Conservation (phyloP, 106 monocot species). For the Acorus calamus region DNA sequence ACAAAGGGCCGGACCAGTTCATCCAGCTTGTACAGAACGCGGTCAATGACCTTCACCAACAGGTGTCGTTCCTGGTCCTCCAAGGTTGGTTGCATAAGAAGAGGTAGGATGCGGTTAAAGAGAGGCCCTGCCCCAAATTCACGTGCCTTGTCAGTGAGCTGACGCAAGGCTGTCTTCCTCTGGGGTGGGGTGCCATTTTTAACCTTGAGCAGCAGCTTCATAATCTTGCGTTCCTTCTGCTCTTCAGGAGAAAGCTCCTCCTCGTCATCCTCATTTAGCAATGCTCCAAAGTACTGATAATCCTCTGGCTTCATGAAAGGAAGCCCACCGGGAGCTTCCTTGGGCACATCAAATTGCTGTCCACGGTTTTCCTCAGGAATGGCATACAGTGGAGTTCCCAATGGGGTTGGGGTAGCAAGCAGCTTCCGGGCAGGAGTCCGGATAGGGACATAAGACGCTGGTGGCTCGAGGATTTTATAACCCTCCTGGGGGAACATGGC, state of each 20-base stretch:
- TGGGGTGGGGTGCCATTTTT: constrained; percentile 97
- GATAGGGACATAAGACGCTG: constrained; percentile 83
- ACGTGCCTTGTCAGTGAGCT: constrained; percentile 90
- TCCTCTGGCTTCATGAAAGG: constrained; percentile 98
- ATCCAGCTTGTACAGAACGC: constrained; percentile 89
- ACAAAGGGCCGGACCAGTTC: constrained; percentile 93
- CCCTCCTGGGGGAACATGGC: constrained; percentile 91
- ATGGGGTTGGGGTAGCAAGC: constrained; percentile 81
- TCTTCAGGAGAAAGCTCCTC: constrained; percentile 84
- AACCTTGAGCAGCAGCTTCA: constrained; percentile 90
- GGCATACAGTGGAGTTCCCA: constrained; percentile 84
- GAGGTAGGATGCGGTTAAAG: constrained; percentile 85
- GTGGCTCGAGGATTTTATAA: constrained; percentile 89
- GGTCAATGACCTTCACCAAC: constrained; percentile 92
- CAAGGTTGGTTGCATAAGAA: constrained; percentile 95
- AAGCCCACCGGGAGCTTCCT: constrained; percentile 87
- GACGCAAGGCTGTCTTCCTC: constrained; percentile 86
- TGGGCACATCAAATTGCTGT: constrained; percentile 96
- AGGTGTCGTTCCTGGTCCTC: constrained; percentile 96
- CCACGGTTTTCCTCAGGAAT: constrained; percentile 98
- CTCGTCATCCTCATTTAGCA: constrained; percentile 89
- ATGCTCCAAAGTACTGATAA: constrained; percentile 84
- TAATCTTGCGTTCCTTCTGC: constrained; percentile 98
- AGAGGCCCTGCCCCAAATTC: constrained; percentile 92
- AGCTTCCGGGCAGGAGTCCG: constrained; percentile 94